A percentile compares a stretch with the other conserved stretches of the same genome.
Conservation (phyloP, 257 asterid genomes). For the Verbena officinalis region DNA sequence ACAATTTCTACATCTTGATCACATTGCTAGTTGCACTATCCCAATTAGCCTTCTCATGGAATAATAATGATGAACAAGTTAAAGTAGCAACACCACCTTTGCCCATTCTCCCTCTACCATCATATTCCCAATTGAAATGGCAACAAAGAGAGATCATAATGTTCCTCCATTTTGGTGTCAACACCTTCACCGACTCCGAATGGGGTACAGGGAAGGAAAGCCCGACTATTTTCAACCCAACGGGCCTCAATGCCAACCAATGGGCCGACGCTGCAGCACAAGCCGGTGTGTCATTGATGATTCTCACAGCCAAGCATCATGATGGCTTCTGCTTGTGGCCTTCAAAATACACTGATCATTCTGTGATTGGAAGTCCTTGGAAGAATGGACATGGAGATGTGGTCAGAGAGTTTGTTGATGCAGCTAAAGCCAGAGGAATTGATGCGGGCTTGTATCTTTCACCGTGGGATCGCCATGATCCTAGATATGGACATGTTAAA, state of each 20-base stretch:
- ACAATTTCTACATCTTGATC: conserved; percentile 22
- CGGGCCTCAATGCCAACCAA: conserved; percentile 58
- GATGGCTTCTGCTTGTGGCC: conserved; percentile 99
- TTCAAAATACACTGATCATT: conserved; percentile 77
- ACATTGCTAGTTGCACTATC: conserved; percentile 25
- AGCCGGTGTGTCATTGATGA: conserved; percentile 69
- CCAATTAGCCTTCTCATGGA: conserved; percentile 23
- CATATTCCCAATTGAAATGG: conserved; percentile 85
- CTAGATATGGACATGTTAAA: conserved; percentile 63
- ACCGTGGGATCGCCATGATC: conserved; percentile 95
- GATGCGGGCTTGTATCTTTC: conserved; percentile 88
- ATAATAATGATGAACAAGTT: not conserved
- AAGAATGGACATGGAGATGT: conserved; percentile 76
- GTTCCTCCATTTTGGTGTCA: conserved; percentile 91
- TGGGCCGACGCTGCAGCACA: conserved; percentile 76
- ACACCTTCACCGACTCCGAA: conserved; percentile 82
- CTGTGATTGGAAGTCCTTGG: conserved; percentile 83
- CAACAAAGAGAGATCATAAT: conserved; percentile 87
- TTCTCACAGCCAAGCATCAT: conserved; percentile 93
- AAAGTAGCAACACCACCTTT: conserved; percentile 68
- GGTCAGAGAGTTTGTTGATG: conserved; percentile 60
- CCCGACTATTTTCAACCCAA: conserved; percentile 70
- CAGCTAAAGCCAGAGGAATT: conserved; percentile 61
- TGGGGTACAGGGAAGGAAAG: conserved; percentile 88
- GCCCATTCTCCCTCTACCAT: conserved; percentile 84